Conservation (phyloP, 176 grass and related monocot species). For the Urochloa ruziziensis region DNA sequence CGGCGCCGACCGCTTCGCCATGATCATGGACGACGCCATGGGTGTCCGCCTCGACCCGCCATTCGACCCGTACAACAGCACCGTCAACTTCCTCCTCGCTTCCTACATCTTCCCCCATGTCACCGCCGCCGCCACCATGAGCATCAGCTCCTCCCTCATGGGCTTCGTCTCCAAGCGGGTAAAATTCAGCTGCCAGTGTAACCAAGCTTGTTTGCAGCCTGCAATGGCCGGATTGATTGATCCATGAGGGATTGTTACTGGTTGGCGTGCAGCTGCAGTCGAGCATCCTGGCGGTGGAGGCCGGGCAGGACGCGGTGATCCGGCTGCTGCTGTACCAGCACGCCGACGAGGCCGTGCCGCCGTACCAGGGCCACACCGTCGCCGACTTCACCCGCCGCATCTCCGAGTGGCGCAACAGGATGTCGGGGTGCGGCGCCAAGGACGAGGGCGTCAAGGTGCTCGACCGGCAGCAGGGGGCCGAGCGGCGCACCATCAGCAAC, state of each 20-base stretch:
- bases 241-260: too few species aligned
- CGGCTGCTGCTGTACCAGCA: slow-evolving; percentile 69
- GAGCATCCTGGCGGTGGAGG: slow-evolving; percentile 67
- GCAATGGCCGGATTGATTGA: not conserved
- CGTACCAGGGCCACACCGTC: slow-evolving; percentile 64
- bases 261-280: slow-evolving; percentile 43
- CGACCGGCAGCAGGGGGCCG: slow-evolving; percentile 38
- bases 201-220: not conserved
- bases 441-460: slow-evolving; percentile 71
- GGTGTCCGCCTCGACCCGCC: slow-evolving; percentile 64
- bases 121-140: slow-evolving; percentile 49
- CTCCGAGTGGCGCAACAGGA: slow-evolving; percentile 48
- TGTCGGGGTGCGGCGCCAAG: slow-evolving; percentile 52
- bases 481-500: slow-evolving; percentile 60
- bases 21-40: slow-evolving; percentile 71
- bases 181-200: too few species aligned
- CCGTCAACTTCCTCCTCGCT: slow-evolving; percentile 74
- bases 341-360: slow-evolving; percentile 41
- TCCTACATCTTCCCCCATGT: slow-evolving; percentile 80
- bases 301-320: slow-evolving; percentile 82
- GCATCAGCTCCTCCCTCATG: slow-evolving; percentile 50
- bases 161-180: slow-evolving; percentile 58
- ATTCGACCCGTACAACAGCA: slow-evolving; percentile 59
- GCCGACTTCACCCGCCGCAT: slow-evolving; percentile 61
- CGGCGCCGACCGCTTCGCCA: slow-evolving; percentile 41